Evolutionary conservation across 306 rosid species (phyloP), one percentile per base, ranked within the genome.

Genomic region (Prunus kanzakura): DNA sequence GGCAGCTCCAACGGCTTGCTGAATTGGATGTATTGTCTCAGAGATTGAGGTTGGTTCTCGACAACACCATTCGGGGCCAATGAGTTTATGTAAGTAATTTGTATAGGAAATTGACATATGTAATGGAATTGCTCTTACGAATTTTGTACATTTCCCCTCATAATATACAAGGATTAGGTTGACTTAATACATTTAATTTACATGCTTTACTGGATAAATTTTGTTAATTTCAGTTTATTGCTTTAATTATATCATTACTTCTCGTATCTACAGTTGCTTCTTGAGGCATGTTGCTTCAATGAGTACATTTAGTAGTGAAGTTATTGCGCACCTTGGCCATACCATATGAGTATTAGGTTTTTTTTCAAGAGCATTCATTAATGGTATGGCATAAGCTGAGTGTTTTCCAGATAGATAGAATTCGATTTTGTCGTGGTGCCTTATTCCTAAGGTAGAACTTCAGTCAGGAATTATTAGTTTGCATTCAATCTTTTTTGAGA

Each of bases 11-110:
- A 71, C 61, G 67, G 54, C 69, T 72, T 18, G 67, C 58, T 52
- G 86, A 83, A 13, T 65, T 83, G 45, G 86, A 79, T 62, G 75
- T 64, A 5, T 69, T 74, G 20, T 71, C 77, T 6, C 64, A 55
- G 67, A 81, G 81, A 38, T 62, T 83, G 73, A 80, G 76, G 69
- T 72, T 83, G 84, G 82, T 58, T 69, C 61, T 80, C 58, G 60
- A 76, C 56, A 46, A 83, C 64, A 72, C 76, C 22, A 64, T 79
- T 62, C 50, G 10, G 72, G 5, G 71, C 16, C 69, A 64, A 56
- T 70, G 54, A 78, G 43, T 23, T 1, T 11, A 1, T 23, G 27
- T n/a, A 11, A 15, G 56, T 51, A 51, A 14, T 22, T 58, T 58
- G 64, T 58, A 23, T 23, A 58, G 64, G 25, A 2, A 25, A 11